Evolutionary conservation across 192 early-diverging fungal genomes (phyloP).

Genomic region (Linnemannia schmuckeri): DNA sequence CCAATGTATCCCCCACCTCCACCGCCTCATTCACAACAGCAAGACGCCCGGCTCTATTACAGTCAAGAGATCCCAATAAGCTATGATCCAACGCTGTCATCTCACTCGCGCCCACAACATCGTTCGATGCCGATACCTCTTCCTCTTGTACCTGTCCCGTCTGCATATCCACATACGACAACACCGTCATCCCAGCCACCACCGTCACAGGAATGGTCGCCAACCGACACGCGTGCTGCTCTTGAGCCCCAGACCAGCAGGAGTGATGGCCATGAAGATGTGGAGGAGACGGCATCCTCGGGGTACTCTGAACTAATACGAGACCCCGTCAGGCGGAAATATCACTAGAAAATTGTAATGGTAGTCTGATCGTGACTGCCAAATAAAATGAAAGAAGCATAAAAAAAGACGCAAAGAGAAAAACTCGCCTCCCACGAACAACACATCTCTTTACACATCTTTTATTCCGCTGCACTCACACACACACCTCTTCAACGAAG

Average conservation of each 20-base stretch:
- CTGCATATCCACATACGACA: background rate
- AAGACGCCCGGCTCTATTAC: background rate
- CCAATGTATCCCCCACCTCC: background rate
- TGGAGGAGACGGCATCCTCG: background rate
- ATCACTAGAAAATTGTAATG: background rate
- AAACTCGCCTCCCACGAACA: background rate
- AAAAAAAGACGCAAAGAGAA: background rate
- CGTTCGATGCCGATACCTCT: background rate
- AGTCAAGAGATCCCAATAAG: background rate
- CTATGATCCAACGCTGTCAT: background rate
- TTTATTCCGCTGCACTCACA: background rate
- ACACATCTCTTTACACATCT: no score
- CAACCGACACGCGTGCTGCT: background rate
- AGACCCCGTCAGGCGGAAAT: constrained; percentile 25
- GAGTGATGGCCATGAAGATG: background rate
- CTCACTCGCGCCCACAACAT: background rate
- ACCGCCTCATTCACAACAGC: background rate
- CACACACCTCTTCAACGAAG: background rate
- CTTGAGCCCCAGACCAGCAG: background rate
- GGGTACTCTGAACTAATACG: constrained; percentile 14
- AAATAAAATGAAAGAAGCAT: background rate
- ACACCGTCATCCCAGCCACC: background rate
- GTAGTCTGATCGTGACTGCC: background rate
- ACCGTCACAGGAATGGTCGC: background rate
- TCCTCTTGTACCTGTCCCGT: background rate